Evolutionary conservation across 2,329 filamentous ascomycete species (phyloP), one percentile per base, ranked within the genome.

Genomic region (Arthrinium puccinioides): DNA sequence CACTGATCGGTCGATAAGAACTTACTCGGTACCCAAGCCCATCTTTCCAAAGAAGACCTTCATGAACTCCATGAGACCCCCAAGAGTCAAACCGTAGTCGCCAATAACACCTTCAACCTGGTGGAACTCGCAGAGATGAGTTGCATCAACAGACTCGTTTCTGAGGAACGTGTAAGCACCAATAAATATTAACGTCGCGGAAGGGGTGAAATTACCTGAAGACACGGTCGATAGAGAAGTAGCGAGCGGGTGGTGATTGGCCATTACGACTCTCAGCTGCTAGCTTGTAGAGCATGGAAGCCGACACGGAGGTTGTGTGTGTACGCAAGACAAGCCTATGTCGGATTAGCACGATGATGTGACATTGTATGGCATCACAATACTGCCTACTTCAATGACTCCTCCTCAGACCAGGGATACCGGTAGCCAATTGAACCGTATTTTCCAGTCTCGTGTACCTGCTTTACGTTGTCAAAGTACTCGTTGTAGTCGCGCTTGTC

Each of bases 101-200:
- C 92, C 92, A 64, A 98, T 97, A 35, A 98, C 90, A 63, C 92
- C 92, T 66, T 98, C 92, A 23, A 97, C 87, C 60, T 98, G 92
- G 67, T 98, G 92, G 74, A 98, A 98, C 63, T 98, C 92, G 26
- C 88, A 89, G 55, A 98, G 66, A 70, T 98, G 92, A 8, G 92
- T 98, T 11, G 89, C 89, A 56, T 98, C 92, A 41, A 98, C 89
- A 3, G 87, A 87, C 66, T 98, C 92, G 63, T 98, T 98, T 49
- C 45, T 80, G n/a, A n/a, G n/a, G n/a, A n/a, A n/a, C n/a, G n/a
- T n/a, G n/a, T n/a, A n/a, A n/a, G n/a, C n/a, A n/a, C n/a, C n/a
- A n/a, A n/a, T n/a, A n/a, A n/a, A n/a, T n/a, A n/a, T n/a, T n/a
- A n/a, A n/a, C n/a, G n/a, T n/a, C n/a, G n/a, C n/a, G n/a, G n/a